Evolutionary conservation across 306 rosid genomes (phyloP).

Genomic region (Lithocarpus polystachyus): DNA sequence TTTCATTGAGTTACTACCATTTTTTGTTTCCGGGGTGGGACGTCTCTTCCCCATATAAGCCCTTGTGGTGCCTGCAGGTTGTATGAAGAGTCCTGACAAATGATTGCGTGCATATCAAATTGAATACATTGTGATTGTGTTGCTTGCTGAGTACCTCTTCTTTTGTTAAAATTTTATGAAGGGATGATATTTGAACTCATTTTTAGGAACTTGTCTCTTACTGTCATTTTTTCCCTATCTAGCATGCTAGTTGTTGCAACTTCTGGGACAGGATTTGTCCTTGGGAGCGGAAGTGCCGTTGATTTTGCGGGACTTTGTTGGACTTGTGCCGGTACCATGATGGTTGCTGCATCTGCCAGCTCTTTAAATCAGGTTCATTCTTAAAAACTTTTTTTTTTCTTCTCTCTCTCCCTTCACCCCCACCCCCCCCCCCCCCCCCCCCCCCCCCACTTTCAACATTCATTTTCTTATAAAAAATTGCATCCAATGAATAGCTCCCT

Average conservation of each 20-base stretch:
- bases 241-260: conserved; percentile 96
- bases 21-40: no score
- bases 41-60: no score
- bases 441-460: no score
- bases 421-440: no score
- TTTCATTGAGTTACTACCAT: no score
- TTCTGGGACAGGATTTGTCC: conserved; percentile 90
- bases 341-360: conserved; percentile 96
- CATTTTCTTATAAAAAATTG: no score
- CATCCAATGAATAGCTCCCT: no score
- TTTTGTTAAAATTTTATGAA: neutral
- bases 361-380: conserved; percentile 82
- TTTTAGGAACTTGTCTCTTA: neutral
- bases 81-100: no score
- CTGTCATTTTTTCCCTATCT: conserved; percentile 10
- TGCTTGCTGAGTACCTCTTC: no score
- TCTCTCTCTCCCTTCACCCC: neutral
- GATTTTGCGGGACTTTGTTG: conserved; percentile 65
- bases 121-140: no score
- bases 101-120: no score
- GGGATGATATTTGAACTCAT: neutral
- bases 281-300: conserved; percentile 69
- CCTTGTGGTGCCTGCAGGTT: no score
- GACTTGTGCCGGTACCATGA: conserved; percentile 95
- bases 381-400: neutral